These are phyloP conservation scores for Aspergillus diversus DNA, from an alignment of 495 filamentous ascomycete species.

Conservation along the genomic window DNA sequence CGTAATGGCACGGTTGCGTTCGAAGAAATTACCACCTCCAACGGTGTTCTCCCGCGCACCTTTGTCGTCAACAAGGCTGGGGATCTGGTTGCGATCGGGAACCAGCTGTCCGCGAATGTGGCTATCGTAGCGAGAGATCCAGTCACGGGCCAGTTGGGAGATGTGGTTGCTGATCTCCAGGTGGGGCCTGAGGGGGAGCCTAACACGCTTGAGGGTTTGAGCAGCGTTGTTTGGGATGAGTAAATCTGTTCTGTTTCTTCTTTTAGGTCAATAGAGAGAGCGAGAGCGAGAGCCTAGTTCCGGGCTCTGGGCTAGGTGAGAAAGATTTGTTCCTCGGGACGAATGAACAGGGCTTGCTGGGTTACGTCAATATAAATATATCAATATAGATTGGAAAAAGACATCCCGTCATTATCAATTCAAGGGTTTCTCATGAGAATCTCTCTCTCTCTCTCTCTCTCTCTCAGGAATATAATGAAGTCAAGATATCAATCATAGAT, in stretches of 20 bases:
- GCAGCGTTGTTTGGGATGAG: conserved; percentile 66
- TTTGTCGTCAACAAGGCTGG: conserved; percentile 68
- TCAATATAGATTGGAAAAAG: background rate
- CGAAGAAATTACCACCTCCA: conserved; percentile 55
- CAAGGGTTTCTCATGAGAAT: background rate
- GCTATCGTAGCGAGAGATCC: conserved; percentile 62
- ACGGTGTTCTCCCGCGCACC: conserved; percentile 64
- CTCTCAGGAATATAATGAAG: conserved; percentile 13
- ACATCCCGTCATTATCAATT: background rate
- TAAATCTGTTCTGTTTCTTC: conserved; percentile 21
- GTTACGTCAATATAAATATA: background rate
- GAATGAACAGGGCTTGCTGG: too few species aligned
- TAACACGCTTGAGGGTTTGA: conserved; percentile 52
- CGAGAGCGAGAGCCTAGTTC: too few species aligned
- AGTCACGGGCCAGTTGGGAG: conserved; percentile 57
- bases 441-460: background rate
- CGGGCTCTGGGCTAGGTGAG: too few species aligned
- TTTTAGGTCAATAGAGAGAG: background rate
- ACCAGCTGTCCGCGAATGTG: conserved; percentile 61
- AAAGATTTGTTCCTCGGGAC: too few species aligned
- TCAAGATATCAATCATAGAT: conserved; percentile 10
- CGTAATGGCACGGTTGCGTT: conserved; percentile 54
- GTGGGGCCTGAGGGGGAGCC: conserved; percentile 38
- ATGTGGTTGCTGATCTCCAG: conserved; percentile 46
- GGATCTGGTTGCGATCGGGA: conserved; percentile 61